Evolutionary conservation across 257 asterid genomes (phyloP).

Genomic region (Nicotiana tabacum): DNA sequence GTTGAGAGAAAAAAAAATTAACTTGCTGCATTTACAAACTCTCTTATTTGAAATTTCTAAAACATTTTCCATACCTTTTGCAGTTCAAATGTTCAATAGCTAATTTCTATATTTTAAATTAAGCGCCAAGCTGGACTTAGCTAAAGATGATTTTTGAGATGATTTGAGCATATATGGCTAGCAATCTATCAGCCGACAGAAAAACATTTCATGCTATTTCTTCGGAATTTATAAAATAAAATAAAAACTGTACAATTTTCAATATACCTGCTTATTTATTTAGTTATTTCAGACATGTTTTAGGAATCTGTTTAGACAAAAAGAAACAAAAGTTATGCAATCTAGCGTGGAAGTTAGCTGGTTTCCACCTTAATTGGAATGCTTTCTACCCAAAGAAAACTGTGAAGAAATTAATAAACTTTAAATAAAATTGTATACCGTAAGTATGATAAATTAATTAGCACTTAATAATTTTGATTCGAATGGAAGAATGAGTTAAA

Average conservation of each 20-base stretch:
- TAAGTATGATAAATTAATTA: neutral
- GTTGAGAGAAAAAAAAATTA: no score
- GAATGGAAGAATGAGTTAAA: neutral
- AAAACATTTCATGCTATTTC: slow-evolving; percentile 6
- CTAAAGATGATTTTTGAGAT: neutral
- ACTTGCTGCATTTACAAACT: neutral
- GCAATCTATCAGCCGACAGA: slow-evolving; percentile 6
- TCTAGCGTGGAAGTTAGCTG: neutral
- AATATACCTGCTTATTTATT: neutral
- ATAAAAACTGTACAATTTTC: neutral
- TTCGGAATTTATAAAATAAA: neutral
- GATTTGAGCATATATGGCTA: neutral
- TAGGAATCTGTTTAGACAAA: neutral
- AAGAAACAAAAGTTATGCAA: neutral
- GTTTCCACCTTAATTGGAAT: neutral
- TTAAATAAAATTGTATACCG: neutral
- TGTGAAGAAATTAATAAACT: neutral
- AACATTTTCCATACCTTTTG: neutral
- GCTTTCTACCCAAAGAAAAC: neutral
- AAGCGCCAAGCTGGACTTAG: neutral
- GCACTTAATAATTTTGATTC: neutral
- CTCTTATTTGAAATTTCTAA: neutral
- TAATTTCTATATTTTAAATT: neutral
- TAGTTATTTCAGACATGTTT: neutral
- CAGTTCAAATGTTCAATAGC: neutral